These are phyloP conservation scores for Xylaria sp. DNA, from an alignment of 495 filamentous ascomycete species.

Conservation along the genomic window DNA sequence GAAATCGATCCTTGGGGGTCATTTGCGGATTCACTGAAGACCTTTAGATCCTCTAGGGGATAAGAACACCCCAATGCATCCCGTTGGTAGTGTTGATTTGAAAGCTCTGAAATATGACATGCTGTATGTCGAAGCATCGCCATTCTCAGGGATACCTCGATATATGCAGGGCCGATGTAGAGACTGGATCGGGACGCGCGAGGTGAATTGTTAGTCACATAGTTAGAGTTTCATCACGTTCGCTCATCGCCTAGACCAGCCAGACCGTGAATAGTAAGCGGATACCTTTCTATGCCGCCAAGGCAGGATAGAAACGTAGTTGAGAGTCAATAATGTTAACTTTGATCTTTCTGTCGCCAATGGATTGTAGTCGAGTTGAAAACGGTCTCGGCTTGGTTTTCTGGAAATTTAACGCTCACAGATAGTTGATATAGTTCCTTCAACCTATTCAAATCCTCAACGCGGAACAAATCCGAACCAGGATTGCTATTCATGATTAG, in stretches of 20 bases:
- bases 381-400: slow-evolving; percentile 40
- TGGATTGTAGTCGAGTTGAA: slow-evolving; percentile 52
- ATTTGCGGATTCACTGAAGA: background rate
- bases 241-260: background rate
- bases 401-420: slow-evolving; percentile 46
- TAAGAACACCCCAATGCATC: background rate
- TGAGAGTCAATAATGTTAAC: background rate
- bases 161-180: background rate
- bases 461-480: slow-evolving; percentile 4
- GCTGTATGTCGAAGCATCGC: background rate
- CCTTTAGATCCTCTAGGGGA: background rate
- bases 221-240: background rate
- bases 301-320: background rate
- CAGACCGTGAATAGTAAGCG: background rate
- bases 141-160: background rate
- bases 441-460: too few species aligned
- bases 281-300: background rate
- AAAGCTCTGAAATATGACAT: background rate
- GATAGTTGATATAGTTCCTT: slow-evolving; percentile 40
- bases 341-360: slow-evolving; percentile 35
- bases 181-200: background rate
- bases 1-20: background rate
- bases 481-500: slow-evolving; percentile 11
- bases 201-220: background rate
- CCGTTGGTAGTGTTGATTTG: background rate